Conservation (phyloP, 352 stramenopile genomes). For the Phytophthora cactorum region DNA sequence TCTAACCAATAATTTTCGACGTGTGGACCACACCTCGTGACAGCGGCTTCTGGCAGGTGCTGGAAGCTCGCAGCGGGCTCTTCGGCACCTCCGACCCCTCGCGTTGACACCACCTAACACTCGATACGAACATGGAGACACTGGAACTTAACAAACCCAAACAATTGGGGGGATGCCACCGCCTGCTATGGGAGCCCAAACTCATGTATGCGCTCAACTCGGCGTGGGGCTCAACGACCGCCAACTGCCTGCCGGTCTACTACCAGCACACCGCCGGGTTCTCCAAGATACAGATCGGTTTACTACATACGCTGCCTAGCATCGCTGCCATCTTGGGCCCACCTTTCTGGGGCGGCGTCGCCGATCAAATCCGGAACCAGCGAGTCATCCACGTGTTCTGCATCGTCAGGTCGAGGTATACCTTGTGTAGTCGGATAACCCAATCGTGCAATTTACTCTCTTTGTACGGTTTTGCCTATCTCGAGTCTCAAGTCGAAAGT, state of each 20-base stretch:
- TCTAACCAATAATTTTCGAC: no score
- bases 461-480: no score
- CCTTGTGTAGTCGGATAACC: no score
- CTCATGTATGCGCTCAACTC: conserved; percentile 71
- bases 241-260: conserved; percentile 78
- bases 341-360: conserved; percentile 70
- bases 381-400: conserved; percentile 67
- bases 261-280: conserved; percentile 64
- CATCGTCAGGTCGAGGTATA: no score
- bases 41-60: conserved; percentile 11
- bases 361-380: conserved; percentile 63
- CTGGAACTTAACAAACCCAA: not conserved
- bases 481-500: no score
- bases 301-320: conserved; percentile 66
- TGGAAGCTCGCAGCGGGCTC: conserved; percentile 14
- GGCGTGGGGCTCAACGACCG: conserved; percentile 56
- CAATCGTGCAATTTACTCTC: no score
- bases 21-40: no score
- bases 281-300: conserved; percentile 75
- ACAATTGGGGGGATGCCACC: conserved; percentile 2
- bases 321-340: conserved; percentile 64
- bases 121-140: conserved; percentile 5
- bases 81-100: not conserved
- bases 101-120: not conserved
- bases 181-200: conserved; percentile 59